Evolutionary conservation across 1,284 basidiomycete species (phyloP), one percentile per base, ranked within the genome.

Genomic region (Stygiomarasmius scandens): DNA sequence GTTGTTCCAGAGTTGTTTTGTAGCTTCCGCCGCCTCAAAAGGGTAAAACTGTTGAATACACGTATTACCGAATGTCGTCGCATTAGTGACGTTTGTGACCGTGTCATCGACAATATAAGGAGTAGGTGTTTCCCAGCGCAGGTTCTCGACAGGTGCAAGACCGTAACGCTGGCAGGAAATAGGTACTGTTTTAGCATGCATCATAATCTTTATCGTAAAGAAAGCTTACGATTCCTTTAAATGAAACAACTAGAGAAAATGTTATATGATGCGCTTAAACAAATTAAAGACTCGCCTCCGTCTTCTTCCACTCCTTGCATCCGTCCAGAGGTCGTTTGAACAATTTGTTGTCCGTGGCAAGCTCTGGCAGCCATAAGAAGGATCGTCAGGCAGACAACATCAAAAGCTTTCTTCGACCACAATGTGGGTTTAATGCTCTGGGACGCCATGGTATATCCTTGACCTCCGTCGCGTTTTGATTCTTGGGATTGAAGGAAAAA

Each of bases 1-100:
- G 38, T 38, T 56, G 27, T 64, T 62, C 54, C 58, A 64, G 3
- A 64, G 12, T 12, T 27, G 20, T 24, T 44, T 24, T 14, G 47
- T 47, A 8, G 61, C 5, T 12, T 48, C 46, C 3, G 54, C 19
- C 16, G 38, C 14, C 6, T 12, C 12, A 12, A 32, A 32, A 32
- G 29, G 29, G 9, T 55, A 25, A 38, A 64, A 60, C 44, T 64
- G 63, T 47, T 64, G 63, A 14, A 62, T 19, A 46, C 63, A 64
- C 2, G 63, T 43, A 1, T 60, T 54, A 8, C 56, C 51, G 12
- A 64, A 34, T 8, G 25, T 48, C 4, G 60, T 60, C 1, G 59
- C 56, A 9, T 27, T 25, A 10, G 58, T 60, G 11, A 34, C 23
- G 12, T 32, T 32, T 6, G 29, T 32, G 6, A 32, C 29, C 4